Conservation (phyloP, 176 grass and related monocot genomes). For the Leersia perrieri region DNA sequence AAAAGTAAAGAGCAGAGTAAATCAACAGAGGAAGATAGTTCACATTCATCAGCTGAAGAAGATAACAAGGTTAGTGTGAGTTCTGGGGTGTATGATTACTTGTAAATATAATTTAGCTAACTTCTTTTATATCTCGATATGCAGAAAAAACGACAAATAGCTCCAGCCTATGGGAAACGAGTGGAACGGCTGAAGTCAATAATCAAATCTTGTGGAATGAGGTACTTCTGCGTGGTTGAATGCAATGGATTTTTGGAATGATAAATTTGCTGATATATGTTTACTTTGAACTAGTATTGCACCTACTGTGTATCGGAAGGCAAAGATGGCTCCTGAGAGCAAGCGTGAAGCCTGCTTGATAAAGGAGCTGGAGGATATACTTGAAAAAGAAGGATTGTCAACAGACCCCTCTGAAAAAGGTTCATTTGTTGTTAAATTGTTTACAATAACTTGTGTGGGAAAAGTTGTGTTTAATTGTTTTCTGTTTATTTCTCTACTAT, state of each 20-base stretch:
- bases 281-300: slow-evolving; percentile 55
- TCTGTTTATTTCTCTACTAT: neutral
- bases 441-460: neutral
- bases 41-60: slow-evolving; percentile 67
- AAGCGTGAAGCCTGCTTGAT: slow-evolving; percentile 75
- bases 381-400: slow-evolving; percentile 93
- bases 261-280: slow-evolving; percentile 37
- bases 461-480: slow-evolving; percentile 5
- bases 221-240: slow-evolving; percentile 47
- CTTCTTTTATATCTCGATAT: slow-evolving; percentile 33
- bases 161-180: slow-evolving; percentile 68
- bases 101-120: slow-evolving; percentile 3
- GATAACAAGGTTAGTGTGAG: slow-evolving; percentile 50
- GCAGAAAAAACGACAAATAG: slow-evolving; percentile 67
- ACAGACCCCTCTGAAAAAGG: slow-evolving; percentile 96
- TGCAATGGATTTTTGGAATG: neutral
- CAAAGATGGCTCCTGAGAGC: slow-evolving; percentile 83
- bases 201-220: slow-evolving; percentile 93
- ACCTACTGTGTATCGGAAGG: slow-evolving; percentile 81
- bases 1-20: slow-evolving; percentile 43
- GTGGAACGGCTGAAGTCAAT: slow-evolving; percentile 86
- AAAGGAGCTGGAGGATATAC: slow-evolving; percentile 80
- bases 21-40: slow-evolving; percentile 48
- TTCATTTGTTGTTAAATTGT: slow-evolving; percentile 30
- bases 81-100: slow-evolving; percentile 5